Evolutionary conservation across 78 protist genomes (phyloP).

Genomic region (Dictyostelium firmibasis): DNA sequence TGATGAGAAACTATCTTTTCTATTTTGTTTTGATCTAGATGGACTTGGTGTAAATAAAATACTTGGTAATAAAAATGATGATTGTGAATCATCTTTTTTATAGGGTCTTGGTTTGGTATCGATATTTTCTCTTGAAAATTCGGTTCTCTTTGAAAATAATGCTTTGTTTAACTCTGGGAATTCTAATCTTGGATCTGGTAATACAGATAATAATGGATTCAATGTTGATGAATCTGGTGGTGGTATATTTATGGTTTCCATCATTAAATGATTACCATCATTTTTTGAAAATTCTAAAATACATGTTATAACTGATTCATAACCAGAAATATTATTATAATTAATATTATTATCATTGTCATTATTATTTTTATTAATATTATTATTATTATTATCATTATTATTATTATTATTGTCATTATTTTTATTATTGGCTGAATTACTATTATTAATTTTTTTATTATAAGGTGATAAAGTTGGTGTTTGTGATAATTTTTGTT

Average conservation of each 20-base stretch:
- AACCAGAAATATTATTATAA: background rate
- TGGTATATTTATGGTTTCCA: constrained; percentile 3
- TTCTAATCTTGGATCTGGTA: background rate
- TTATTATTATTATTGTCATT: background rate
- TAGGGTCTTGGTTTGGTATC: background rate
- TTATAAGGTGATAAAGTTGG: background rate
- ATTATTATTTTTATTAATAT: background rate
- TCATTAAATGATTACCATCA: background rate
- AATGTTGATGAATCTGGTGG: background rate
- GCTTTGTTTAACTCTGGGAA: constrained; percentile 12
- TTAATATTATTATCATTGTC: background rate
- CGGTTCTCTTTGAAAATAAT: constrained; percentile 20
- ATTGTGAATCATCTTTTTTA: background rate
- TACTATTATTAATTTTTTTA: background rate
- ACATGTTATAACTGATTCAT: constrained; percentile 18
- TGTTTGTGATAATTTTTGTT: background rate
- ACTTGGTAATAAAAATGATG: background rate
- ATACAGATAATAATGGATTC: background rate
- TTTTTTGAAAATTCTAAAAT: background rate
- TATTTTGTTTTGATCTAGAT: background rate
- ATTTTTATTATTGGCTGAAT: background rate
- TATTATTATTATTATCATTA: background rate
- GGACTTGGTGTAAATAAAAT: background rate
- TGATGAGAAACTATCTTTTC: background rate
- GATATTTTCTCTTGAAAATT: background rate